These are phyloP conservation scores for Hypoxylon crocopeplum DNA, from an alignment of 495 filamentous ascomycete genomes.

Conservation along the genomic window DNA sequence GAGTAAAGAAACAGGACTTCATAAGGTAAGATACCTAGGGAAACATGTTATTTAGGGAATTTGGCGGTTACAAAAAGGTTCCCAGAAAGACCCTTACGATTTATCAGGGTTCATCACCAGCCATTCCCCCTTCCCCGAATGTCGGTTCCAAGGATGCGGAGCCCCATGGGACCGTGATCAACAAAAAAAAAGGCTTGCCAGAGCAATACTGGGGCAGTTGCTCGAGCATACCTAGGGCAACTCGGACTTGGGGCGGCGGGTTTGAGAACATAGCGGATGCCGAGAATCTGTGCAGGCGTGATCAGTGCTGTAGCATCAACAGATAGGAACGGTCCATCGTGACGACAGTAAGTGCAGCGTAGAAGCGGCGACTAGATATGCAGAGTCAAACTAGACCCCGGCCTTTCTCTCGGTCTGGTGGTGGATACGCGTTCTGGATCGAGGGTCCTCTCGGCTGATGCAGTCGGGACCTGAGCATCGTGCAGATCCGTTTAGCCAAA, in stretches of 20 bases:
- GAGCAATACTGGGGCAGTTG: background rate
- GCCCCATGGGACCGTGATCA: slow-evolving; percentile 23
- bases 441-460: slow-evolving; percentile 10
- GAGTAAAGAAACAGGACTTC: background rate
- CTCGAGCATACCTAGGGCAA: too few relatives aligned
- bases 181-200: background rate
- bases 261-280: background rate
- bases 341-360: background rate
- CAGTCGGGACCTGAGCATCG: background rate
- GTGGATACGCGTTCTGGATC: slow-evolving; percentile 8
- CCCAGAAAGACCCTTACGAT: background rate
- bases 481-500: background rate
- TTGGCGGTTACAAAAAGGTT: too few relatives aligned
- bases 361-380: background rate
- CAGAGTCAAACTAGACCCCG: background rate
- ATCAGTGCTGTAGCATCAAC: background rate
- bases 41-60: background rate
- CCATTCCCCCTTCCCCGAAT: background rate
- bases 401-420: slow-evolving; percentile 16
- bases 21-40: background rate
- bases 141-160: slow-evolving; percentile 5
- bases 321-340: background rate
- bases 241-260: background rate
- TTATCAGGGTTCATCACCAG: background rate
- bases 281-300: background rate